Conservation (phyloP, 352 stramenopile species). For the Elongisporangium prolatum region DNA sequence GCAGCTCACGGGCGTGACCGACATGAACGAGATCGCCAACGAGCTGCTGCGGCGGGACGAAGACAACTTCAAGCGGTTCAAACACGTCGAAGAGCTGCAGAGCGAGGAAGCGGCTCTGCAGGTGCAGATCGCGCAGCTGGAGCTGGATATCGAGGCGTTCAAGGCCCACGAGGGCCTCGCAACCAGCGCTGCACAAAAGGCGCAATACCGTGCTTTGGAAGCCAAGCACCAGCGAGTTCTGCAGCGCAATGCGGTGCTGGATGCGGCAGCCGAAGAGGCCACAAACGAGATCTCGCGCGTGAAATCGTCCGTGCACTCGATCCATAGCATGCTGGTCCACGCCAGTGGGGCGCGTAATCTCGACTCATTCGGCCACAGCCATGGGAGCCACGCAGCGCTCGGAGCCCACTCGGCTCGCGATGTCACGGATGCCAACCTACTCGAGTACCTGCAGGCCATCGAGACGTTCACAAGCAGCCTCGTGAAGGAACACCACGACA, state of each 20-base stretch:
- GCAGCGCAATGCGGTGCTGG: constrained; percentile 37
- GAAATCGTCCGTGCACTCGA: constrained; percentile 68
- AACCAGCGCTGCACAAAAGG: constrained; percentile 50
- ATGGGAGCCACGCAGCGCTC: constrained; percentile 17
- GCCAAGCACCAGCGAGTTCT: constrained; percentile 28
- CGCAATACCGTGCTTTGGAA: constrained; percentile 38
- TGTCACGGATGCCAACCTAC: constrained; percentile 57
- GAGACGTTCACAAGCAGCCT: constrained; percentile 66
- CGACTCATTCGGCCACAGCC: constrained; percentile 24
- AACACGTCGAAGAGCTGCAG: constrained; percentile 64
- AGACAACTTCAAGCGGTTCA: constrained; percentile 79
- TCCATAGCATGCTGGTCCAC: constrained; percentile 64
- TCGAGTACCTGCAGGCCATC: constrained; percentile 75
- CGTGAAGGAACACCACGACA: constrained; percentile 39
- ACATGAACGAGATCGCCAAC: constrained; percentile 40
- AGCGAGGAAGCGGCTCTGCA: constrained; percentile 50
- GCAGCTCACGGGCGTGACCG: constrained; percentile 41
- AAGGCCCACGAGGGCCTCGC: constrained; percentile 64
- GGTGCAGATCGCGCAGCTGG: constrained; percentile 41
- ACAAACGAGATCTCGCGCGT: constrained; percentile 45
- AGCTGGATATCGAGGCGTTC: constrained; percentile 48
- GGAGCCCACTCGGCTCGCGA: constrained; percentile 32
- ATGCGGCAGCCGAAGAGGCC: constrained; percentile 54
- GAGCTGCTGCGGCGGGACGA: constrained; percentile 60
- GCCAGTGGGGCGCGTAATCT: constrained; percentile 37